Evolutionary conservation across 2,329 filamentous ascomycete species (phyloP), one percentile per base, ranked within the genome.

Genomic region (Beauveria varroae): DNA sequence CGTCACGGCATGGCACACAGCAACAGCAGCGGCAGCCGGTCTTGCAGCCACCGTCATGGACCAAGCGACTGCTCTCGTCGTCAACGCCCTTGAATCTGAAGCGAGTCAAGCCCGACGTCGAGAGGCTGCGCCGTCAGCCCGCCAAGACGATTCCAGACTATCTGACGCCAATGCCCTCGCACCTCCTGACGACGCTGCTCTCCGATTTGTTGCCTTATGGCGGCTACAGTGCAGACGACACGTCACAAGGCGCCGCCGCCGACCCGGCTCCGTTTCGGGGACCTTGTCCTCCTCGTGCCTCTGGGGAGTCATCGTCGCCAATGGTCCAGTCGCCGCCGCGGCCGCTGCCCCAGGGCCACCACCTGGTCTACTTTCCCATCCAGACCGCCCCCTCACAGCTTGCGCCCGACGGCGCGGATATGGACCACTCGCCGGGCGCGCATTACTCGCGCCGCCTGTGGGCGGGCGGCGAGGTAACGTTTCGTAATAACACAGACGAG

Each of bases 351-450:
- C 79, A 83, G 34, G 89, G 88, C 41, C 87, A 96, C 71, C 92
- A 97, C 72, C 80, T 96, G 41, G 85, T 93, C 65, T 96, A 96
- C 77, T 97, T 96, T 75, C 91, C 92, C 63, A 83, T 89, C 12
- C 83, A 86, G 64, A 77, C 88, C 20, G 78, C 82, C 1, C 76
- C 84, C 16, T 83, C 81, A 8, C 67, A 78, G 40, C 82, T 98
- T 49, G 81, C 91, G 20, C 78, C 85, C 1, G 95, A 99, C 75
- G 93, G 95, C 62, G 96, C 93, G 1, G 93, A 98, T 71, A 78
- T 84, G 5, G 79, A 88, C 58, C 91, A 96, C 70, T 86, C 81
- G 26, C 93, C 93, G 0, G 90, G 88, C 1, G 71, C 71, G 4
- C 86, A 86, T 1, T 96, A 90, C 71, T 81, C 81, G 56, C 83